Conservation (phyloP, 164 flowering plant species). For the Kingdonia uniflora region DNA sequence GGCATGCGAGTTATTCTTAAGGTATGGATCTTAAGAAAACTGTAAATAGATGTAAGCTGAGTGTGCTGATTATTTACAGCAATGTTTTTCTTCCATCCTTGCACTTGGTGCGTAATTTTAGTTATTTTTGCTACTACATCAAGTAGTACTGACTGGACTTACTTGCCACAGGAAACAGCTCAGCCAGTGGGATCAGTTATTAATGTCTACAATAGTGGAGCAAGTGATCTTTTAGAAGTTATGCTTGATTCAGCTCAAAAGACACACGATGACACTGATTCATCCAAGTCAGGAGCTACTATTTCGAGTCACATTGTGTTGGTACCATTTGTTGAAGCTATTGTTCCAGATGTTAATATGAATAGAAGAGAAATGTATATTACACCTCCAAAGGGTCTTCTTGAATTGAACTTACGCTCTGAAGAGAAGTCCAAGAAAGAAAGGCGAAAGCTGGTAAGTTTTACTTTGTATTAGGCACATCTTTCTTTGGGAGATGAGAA, state of each 20-base stretch:
- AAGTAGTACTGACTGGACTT: slow-evolving; percentile 2
- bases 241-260: slow-evolving; percentile 33
- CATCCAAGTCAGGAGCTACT: slow-evolving; percentile 21
- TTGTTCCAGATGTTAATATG: slow-evolving; percentile 83
- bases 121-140: not conserved
- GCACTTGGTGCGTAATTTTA: not conserved
- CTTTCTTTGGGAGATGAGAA: not conserved
- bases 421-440: slow-evolving; percentile 84
- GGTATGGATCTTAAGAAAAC: slow-evolving; percentile 31
- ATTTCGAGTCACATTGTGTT: slow-evolving; percentile 47
- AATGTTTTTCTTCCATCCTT: too few relatives aligned
- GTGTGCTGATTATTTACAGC: too few relatives aligned
- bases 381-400: slow-evolving; percentile 90
- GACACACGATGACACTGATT: slow-evolving; percentile 19
- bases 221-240: slow-evolving; percentile 70
- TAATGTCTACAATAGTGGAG: slow-evolving; percentile 58
- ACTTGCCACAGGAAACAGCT: slow-evolving; percentile 56
- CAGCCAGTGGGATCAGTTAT: slow-evolving; percentile 69
- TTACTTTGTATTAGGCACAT: not conserved
- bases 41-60: too few relatives aligned
- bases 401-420: slow-evolving; percentile 64
- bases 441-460: slow-evolving; percentile 76
- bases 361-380: slow-evolving; percentile 62
- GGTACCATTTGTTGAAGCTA: slow-evolving; percentile 93
- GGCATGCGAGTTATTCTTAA: slow-evolving; percentile 87